A percentile compares a stretch with the other conserved stretches of the same genome.
phyloP scores from a whole-genome alignment of 305 asterid genomes.

The Galium porrigens region DNA sequence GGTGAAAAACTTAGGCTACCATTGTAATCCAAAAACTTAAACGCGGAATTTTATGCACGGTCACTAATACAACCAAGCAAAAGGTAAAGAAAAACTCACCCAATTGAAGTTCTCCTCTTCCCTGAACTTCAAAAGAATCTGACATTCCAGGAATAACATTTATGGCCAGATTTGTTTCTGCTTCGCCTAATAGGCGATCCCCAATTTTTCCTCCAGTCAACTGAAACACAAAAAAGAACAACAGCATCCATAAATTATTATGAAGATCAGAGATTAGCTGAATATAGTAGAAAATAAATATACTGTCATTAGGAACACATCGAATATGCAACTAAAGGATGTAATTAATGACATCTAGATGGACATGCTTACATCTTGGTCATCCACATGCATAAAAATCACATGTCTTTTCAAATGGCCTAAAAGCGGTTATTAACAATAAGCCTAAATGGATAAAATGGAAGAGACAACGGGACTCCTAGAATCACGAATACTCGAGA shows the following conservation, averaged over 20 bases:
- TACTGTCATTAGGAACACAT: neutral
- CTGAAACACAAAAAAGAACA: slow-evolving; percentile 26
- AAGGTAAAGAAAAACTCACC: slow-evolving; percentile 32
- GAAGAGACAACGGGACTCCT: neutral
- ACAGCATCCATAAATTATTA: neutral
- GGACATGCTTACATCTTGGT: neutral
- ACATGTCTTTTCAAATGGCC: neutral
- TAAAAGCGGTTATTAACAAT: neutral
- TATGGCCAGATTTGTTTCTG: slow-evolving; percentile 92
- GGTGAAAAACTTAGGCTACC: neutral
- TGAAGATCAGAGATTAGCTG: neutral
- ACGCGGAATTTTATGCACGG: neutral
- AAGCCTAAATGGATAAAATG: slow-evolving; percentile 8
- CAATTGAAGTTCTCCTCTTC: slow-evolving; percentile 98
- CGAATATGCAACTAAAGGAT: neutral
- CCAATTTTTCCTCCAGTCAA: slow-evolving; percentile 97
- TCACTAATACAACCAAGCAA: neutral
- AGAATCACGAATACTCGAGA: neutral
- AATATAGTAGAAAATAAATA: neutral
- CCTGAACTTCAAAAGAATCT: slow-evolving; percentile 96
- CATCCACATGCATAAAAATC: neutral
- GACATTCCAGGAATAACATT: slow-evolving; percentile 80
- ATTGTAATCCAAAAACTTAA: slow-evolving; percentile 1
- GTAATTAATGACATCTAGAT: neutral
- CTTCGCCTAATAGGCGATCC: slow-evolving; percentile 81